A percentile compares a stretch with the other conserved stretches of the same genome.
Conservation (phyloP, 1,284 basidiomycete genomes). For the Microbotryomycetes sp. region DNA sequence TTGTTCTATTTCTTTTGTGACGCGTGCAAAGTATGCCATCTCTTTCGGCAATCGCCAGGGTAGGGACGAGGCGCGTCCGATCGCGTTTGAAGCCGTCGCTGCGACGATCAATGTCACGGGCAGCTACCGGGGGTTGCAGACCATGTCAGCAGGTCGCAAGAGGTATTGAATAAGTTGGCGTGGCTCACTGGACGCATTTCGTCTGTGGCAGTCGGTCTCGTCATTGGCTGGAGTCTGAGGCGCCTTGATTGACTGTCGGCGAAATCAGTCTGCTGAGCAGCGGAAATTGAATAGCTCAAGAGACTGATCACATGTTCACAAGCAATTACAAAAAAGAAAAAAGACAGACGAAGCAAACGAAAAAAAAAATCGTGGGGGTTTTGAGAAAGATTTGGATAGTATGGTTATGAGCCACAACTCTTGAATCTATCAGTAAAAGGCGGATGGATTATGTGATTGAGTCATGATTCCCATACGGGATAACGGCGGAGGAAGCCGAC, state of each 20-base stretch:
- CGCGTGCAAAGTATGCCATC: constrained; percentile 85
- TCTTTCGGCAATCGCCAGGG: constrained; percentile 89
- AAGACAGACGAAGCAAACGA: too few species aligned
- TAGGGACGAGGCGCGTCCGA: constrained; percentile 65
- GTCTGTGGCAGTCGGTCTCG: too few species aligned
- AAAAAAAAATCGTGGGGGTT: neutral
- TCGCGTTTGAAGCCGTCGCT: constrained; percentile 78
- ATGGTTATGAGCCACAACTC: neutral
- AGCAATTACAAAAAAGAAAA: too few species aligned
- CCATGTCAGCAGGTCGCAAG: too few species aligned
- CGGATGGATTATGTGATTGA: neutral
- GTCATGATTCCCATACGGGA: neutral
- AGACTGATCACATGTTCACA: too few species aligned
- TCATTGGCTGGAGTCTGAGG: too few species aligned
- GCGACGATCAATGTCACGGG: constrained; percentile 84
- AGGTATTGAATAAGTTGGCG: too few species aligned
- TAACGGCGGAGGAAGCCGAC: neutral
- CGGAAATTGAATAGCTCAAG: too few species aligned
- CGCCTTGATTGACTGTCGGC: too few species aligned
- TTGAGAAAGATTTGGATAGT: neutral
- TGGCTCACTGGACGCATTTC: too few species aligned
- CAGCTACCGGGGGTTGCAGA: too few species aligned
- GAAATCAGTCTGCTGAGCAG: too few species aligned
- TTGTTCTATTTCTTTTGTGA: constrained; percentile 61
- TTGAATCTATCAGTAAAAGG: neutral